A percentile compares a stretch with the other conserved stretches of the same genome.
Evolutionary conservation across 1,284 basidiomycete species (phyloP).

Genomic region (Pseudozyma hubeiensis): DNA sequence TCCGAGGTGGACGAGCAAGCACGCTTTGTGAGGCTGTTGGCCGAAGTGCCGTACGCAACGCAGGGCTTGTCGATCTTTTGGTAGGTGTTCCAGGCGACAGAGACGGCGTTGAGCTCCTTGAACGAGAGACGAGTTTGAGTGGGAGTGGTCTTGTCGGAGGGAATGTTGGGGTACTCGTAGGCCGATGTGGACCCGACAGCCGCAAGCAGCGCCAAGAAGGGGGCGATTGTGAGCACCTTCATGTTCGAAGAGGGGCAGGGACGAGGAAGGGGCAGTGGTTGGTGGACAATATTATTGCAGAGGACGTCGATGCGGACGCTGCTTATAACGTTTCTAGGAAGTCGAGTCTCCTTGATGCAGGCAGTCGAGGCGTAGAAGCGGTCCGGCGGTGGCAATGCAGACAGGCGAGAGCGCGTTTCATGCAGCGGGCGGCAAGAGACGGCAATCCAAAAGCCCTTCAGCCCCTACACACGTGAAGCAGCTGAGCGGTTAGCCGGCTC

Average conservation of each 20-base stretch:
- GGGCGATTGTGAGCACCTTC: constrained; percentile 15
- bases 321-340: too few relatives aligned
- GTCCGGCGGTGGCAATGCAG: too few relatives aligned
- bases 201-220: constrained; percentile 17
- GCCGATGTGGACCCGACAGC: constrained; percentile 4
- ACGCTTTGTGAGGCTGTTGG: constrained; percentile 8
- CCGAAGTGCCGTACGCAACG: constrained; percentile 41
- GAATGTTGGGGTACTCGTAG: constrained; percentile 34
- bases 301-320: too few relatives aligned
- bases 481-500: background rate
- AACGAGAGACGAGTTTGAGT: constrained; percentile 47
- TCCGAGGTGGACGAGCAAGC: constrained; percentile 39
- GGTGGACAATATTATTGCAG: too few relatives aligned
- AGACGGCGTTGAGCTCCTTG: constrained; percentile 39
- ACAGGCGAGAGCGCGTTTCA: too few relatives aligned
- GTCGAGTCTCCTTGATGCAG: too few relatives aligned
- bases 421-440: background rate
- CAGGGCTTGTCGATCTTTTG: constrained; percentile 32
- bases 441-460: background rate
- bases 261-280: background rate
- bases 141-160: constrained; percentile 52
- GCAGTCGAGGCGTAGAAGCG: too few relatives aligned
- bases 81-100: constrained; percentile 58
- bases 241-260: constrained; percentile 2
- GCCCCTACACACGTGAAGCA: background rate